Conservation (phyloP, 2,329 filamentous ascomycete species). For the Aureobasidium sp. region DNA sequence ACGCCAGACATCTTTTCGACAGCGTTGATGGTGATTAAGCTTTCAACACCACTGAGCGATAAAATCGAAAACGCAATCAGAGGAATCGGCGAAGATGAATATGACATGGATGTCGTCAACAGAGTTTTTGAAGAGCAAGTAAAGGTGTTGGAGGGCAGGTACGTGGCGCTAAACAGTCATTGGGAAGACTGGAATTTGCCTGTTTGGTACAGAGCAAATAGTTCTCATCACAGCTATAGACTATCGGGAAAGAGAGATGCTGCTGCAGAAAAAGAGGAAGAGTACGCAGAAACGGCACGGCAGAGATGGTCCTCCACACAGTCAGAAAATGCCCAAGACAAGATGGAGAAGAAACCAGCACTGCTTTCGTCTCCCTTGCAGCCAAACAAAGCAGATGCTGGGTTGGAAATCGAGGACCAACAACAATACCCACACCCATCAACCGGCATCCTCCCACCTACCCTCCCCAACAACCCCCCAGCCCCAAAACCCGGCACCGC, state of each 20-base stretch:
- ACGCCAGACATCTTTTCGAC: conserved; percentile 23
- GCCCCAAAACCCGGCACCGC: not conserved
- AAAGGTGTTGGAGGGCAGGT: conserved; percentile 25
- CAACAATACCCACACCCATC: not conserved
- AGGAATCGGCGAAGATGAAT: conserved; percentile 20
- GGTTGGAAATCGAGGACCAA: too few species aligned
- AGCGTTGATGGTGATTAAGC: conserved; percentile 26
- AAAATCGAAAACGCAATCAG: conserved; percentile 20
- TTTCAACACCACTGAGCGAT: conserved; percentile 24
- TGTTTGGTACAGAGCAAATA: conserved; percentile 19
- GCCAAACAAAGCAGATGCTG: too few species aligned
- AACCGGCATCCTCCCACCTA: not conserved
- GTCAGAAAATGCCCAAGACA: too few species aligned
- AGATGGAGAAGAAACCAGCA: too few species aligned
- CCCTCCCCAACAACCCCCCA: not conserved
- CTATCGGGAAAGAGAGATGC: not conserved
- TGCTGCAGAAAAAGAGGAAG: not conserved
- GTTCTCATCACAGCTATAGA: not conserved
- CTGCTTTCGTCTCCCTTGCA: too few species aligned
- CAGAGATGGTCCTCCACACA: too few species aligned
- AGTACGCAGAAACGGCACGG: too few species aligned
- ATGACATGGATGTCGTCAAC: conserved; percentile 29
- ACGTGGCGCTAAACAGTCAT: conserved; percentile 25
- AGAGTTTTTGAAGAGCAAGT: conserved; percentile 24
- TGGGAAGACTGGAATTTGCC: conserved; percentile 30